phyloP scores from a whole-genome alignment of 164 flowering plant species.

The Houttuynia cordata region DNA sequence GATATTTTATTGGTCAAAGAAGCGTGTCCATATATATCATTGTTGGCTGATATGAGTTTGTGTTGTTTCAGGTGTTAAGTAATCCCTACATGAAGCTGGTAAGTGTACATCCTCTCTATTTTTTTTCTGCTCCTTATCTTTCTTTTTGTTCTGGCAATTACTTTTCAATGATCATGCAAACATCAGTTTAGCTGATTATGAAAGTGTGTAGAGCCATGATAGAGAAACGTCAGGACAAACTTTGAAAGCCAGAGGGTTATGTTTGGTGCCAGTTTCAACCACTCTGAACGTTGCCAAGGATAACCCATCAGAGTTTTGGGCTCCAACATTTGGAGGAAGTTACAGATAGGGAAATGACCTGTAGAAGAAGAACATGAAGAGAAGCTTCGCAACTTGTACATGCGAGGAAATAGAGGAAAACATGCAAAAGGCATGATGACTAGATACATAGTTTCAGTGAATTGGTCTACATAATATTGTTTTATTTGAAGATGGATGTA shows the following conservation, averaged over 20 bases:
- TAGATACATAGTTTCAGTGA: too few species aligned
- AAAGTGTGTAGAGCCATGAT: conserved; percentile 3
- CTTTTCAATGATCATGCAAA: not conserved
- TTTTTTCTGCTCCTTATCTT: too few species aligned
- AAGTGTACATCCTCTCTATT: not conserved
- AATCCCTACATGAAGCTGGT: conserved; percentile 9
- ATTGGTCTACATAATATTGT: too few species aligned
- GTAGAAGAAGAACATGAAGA: too few species aligned
- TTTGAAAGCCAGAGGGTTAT: conserved; percentile 9
- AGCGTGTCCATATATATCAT: too few species aligned
- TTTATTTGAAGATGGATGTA: too few species aligned
- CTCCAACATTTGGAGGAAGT: conserved; percentile 9
- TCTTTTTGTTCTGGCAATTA: too few species aligned
- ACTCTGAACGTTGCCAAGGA: conserved; percentile 8
- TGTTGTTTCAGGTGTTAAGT: conserved; percentile 7
- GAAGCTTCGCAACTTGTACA: too few species aligned
- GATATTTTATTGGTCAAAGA: too few species aligned
- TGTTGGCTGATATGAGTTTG: not conserved
- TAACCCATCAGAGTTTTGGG: conserved; percentile 8
- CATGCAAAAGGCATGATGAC: too few species aligned
- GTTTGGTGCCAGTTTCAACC: conserved; percentile 7
- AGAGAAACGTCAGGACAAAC: conserved; percentile 1
- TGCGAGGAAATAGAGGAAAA: too few species aligned
- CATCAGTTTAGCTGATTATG: not conserved
- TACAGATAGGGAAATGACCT: not conserved